These are phyloP conservation scores for Chamaecyparis obtusa DNA, from an alignment of 75 land plant species.

Conservation along the genomic window DNA sequence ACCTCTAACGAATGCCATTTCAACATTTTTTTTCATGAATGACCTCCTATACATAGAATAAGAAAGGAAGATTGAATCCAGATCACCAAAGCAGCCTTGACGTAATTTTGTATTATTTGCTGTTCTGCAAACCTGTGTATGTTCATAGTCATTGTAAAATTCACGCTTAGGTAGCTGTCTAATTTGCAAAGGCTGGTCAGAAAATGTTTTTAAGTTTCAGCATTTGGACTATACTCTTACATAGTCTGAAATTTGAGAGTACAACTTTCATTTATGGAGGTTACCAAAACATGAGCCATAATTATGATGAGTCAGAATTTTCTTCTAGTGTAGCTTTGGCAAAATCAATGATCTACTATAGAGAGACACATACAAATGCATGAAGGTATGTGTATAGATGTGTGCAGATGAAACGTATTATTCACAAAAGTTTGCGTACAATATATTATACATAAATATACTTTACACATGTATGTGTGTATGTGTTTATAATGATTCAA, in stretches of 20 bases:
- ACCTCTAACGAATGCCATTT: slow-evolving; percentile 77
- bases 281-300: neutral
- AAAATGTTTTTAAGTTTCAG: neutral
- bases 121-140: slow-evolving; percentile 36
- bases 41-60: slow-evolving; percentile 45
- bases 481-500: neutral
- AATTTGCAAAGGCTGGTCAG: neutral
- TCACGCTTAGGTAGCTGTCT: neutral
- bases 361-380: no score
- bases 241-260: neutral
- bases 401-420: no score
- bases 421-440: no score
- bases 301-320: neutral
- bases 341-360: neutral
- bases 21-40: slow-evolving; percentile 39
- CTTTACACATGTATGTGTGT: no score
- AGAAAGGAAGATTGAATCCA: slow-evolving; percentile 60
- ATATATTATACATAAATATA: no score
- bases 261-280: neutral
- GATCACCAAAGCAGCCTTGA: slow-evolving; percentile 36
- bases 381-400: no score
- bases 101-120: slow-evolving; percentile 39
- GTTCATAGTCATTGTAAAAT: neutral
- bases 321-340: neutral
- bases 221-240: neutral